Evolutionary conservation across 2,329 filamentous ascomycete species (phyloP).

Genomic region (Purpureocillium takamizusanense): DNA sequence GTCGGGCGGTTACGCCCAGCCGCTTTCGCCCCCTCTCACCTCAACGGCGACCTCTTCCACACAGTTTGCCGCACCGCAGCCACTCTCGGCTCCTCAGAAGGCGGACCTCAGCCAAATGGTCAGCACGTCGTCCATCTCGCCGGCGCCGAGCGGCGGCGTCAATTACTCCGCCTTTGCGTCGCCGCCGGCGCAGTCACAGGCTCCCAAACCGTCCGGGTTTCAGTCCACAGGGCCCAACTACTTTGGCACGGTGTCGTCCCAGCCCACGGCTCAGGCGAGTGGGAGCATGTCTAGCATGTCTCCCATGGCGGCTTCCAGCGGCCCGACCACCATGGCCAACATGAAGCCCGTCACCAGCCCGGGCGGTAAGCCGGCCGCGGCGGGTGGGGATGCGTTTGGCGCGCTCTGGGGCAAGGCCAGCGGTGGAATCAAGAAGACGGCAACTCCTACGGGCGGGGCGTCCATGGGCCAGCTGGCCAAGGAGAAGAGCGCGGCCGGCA

Average conservation of each 20-base stretch:
- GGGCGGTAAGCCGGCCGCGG: slow-evolving; percentile 39
- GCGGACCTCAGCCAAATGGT: slow-evolving; percentile 74
- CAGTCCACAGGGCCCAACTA: slow-evolving; percentile 85
- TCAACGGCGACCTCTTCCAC: slow-evolving; percentile 45
- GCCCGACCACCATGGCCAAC: slow-evolving; percentile 30
- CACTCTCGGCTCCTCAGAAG: slow-evolving; percentile 73
- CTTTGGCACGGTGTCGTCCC: slow-evolving; percentile 69
- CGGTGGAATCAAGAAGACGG: slow-evolving; percentile 65
- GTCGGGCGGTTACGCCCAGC: slow-evolving; percentile 22
- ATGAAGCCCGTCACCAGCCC: slow-evolving; percentile 39
- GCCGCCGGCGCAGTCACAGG: slow-evolving; percentile 28
- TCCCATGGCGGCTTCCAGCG: slow-evolving; percentile 22
- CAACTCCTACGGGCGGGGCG: slow-evolving; percentile 52
- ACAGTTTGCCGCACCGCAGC: slow-evolving; percentile 74
- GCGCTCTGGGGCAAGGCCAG: slow-evolving; percentile 74
- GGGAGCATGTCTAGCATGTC: slow-evolving; percentile 18
- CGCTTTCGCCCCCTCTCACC: slow-evolving; percentile 37
- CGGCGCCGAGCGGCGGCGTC: slow-evolving; percentile 49
- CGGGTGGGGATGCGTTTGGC: slow-evolving; percentile 79
- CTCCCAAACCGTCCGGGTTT: slow-evolving; percentile 53
- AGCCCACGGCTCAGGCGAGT: slow-evolving; percentile 18
- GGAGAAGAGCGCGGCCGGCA: slow-evolving; percentile 88
- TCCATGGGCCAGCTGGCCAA: slow-evolving; percentile 94
- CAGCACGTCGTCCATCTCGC: slow-evolving; percentile 72
- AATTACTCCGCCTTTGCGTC: slow-evolving; percentile 55